Evolutionary conservation across 2,329 filamentous ascomycete genomes (phyloP).

Genomic region (Exophiala spinifera): DNA sequence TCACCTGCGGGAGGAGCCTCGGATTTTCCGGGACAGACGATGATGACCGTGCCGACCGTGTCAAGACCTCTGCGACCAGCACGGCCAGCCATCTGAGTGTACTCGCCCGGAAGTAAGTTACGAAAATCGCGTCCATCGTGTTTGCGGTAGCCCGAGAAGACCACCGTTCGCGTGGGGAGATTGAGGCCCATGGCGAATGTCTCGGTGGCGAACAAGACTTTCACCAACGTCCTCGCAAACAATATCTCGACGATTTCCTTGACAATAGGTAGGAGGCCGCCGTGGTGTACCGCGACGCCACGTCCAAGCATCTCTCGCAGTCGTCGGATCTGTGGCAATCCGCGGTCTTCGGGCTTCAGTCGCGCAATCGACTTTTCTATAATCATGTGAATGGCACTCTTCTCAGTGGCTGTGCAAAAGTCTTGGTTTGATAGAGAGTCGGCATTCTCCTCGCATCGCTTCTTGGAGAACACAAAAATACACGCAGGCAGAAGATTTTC

Average conservation of each 20-base stretch:
- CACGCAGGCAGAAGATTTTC: constrained; percentile 84
- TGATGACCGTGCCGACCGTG: constrained; percentile 88
- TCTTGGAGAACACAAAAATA: constrained; percentile 99
- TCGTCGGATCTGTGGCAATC: constrained; percentile 86
- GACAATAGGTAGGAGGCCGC: constrained; percentile 89
- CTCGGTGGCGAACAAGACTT: constrained; percentile 95
- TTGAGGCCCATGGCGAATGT: constrained; percentile 99
- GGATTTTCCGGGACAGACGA: constrained; percentile 75
- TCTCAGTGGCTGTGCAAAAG: constrained; percentile 88
- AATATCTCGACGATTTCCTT: constrained; percentile 97
- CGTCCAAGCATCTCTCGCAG: constrained; percentile 79
- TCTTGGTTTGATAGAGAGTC: constrained; percentile 93
- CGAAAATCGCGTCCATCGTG: constrained; percentile 91
- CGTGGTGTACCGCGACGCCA: constrained; percentile 94
- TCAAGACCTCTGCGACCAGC: constrained; percentile 91
- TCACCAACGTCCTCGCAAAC: constrained; percentile 91
- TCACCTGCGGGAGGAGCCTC: constrained; percentile 84
- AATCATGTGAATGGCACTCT: constrained; percentile 96
- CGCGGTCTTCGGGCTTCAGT: constrained; percentile 82
- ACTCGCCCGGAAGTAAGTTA: constrained; percentile 89
- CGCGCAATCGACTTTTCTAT: constrained; percentile 92
- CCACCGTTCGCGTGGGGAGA: constrained; percentile 89
- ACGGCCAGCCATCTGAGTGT: constrained; percentile 97
- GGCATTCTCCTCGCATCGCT: constrained; percentile 93
- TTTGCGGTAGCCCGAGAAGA: constrained; percentile 95